Evolutionary conservation across 2,329 filamentous ascomycete species (phyloP), one percentile per base, ranked within the genome.

Genomic region (Aschersonia sp.): DNA sequence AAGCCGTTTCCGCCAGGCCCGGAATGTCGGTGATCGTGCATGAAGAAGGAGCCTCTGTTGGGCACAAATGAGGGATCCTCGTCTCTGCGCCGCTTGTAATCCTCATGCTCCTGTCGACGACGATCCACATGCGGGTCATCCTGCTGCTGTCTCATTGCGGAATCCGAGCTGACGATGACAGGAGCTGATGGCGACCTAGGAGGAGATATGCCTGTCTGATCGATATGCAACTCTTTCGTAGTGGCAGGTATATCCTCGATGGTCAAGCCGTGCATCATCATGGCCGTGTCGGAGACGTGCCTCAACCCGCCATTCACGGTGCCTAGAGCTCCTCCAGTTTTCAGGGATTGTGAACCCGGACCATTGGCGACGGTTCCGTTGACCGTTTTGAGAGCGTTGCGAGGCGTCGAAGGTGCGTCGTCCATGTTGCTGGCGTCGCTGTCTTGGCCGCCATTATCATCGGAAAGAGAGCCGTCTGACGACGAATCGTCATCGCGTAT

Each of bases 51-150:
- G 50, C 92, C 92, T 54, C 91, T 76, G 59, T 94, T 96, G 47
- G 92, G 91, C 48, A 96, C 91, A 66, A 95, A 95, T 9, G 89
- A 82, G 38, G 91, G 91, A 63, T 95, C 88, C 56, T 87, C 82
- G 61, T 94, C 88, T 56, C 87, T 78, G 64, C 86, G 86, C 67
- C 84, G 87, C 67, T 84, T 82, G 68, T 94, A 94, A 60, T 94
- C 87, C 54, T 95, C 89, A 58, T 94, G 87, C 60, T 96, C 89
- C 55, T 85, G 81, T 54, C 85, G 80, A 63, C 85, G 82, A 54
- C 80, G 75, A 53, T 92, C 85, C 47, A 77, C 75, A 50, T 78
- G 69, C 35, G 76, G 73, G 58, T 82, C 80, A 53, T 74, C 70
- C 45, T 67, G 61, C 45, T 66, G 66, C 46, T 66, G 66, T 53